Evolutionary conservation across 2,329 filamentous ascomycete genomes (phyloP), one percentile per base, ranked within the genome.

Genomic region (Amesomyces nigricolor): DNA sequence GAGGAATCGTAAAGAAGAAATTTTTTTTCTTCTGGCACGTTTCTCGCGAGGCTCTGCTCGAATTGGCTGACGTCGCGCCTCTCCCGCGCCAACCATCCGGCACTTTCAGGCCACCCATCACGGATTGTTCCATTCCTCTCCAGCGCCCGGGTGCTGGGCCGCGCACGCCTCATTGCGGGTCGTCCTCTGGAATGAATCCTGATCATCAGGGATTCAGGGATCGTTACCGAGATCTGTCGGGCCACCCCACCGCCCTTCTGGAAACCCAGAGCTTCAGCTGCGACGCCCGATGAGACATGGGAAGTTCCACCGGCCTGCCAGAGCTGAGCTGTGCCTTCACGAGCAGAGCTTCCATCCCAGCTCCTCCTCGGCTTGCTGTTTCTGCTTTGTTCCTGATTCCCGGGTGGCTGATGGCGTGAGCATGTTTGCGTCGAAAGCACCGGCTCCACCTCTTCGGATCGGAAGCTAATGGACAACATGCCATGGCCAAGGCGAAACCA

Each of bases 101-200:
- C 32, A 35, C 30, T 17, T 49, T 55, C 49, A 58, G 51, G 49
- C 47, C 45, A 43, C 45, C 45, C 19, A 50, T 50, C 22, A 38
- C 17, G 40, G n/a, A 26, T n/a, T 29, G 39, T n/a, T 45, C 22
- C 30, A 42, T 44, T 16, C 6, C 17, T 4, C 13, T 29, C 48
- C 46, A 42, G 44, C 43, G 49, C 46, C 50, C 30, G 54, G 39
- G 22, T 17, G 48, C 54, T 61, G 59, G 51, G 59, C 56, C 54
- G 43, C 52, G 26, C 49, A 53, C 52, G 55, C 53, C 53, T 39
- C 53, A 48, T 42, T 26, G 46, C 58, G 52, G 49, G 40, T 39
- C 19, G 16, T 16, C n/a, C 59, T 58, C 53, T 37, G 51, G n/a
- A 26, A 40, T 48, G n/a, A 26, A 40, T 48, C 53, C 59, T 57